A percentile compares a stretch with the other conserved stretches of the same genome.
phyloP scores from a whole-genome alignment of 2,329 filamentous ascomycete genomes.

The Cryphonectria nitschkei region DNA sequence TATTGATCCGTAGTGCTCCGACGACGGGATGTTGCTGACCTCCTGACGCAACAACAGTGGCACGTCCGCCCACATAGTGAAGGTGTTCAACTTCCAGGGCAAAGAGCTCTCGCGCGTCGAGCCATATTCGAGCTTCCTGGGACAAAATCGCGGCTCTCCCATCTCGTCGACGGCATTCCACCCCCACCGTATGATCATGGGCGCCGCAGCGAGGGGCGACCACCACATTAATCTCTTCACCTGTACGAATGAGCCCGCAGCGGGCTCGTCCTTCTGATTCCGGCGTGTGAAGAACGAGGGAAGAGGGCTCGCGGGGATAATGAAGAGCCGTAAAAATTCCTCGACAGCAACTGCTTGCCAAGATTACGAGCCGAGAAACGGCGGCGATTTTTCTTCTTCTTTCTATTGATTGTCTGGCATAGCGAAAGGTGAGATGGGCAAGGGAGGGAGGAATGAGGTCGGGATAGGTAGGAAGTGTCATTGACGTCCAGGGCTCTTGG shows the following conservation, averaged over 20 bases:
- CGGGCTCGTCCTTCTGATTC: conserved; percentile 15
- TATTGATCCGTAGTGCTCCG: neutral
- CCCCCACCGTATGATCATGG: conserved; percentile 89
- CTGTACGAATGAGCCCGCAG: conserved; percentile 57
- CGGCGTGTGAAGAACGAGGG: neutral
- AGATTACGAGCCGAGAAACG: neutral
- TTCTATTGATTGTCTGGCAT: conserved; percentile 18
- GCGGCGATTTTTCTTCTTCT: conserved; percentile 4
- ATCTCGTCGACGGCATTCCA: conserved; percentile 94
- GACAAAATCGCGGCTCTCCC: conserved; percentile 77
- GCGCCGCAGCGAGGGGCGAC: conserved; percentile 83
- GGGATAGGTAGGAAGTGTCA: neutral
- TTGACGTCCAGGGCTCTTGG: neutral
- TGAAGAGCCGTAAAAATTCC: neutral
- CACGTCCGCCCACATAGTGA: conserved; percentile 84
- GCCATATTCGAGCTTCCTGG: conserved; percentile 86
- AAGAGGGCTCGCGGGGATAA: neutral
- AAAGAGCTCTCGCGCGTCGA: conserved; percentile 80
- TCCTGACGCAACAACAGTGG: conserved; percentile 61
- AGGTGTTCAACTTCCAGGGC: conserved; percentile 89
- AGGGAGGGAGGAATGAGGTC: neutral
- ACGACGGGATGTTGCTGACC: conserved; percentile 1
- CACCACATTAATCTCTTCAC: conserved; percentile 89
- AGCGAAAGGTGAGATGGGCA: conserved; percentile 2
- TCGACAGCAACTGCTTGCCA: neutral